Evolutionary conservation across 257 asterid species (phyloP), one percentile per base, ranked within the genome.

Genomic region (Lavandula angustifolia): DNA sequence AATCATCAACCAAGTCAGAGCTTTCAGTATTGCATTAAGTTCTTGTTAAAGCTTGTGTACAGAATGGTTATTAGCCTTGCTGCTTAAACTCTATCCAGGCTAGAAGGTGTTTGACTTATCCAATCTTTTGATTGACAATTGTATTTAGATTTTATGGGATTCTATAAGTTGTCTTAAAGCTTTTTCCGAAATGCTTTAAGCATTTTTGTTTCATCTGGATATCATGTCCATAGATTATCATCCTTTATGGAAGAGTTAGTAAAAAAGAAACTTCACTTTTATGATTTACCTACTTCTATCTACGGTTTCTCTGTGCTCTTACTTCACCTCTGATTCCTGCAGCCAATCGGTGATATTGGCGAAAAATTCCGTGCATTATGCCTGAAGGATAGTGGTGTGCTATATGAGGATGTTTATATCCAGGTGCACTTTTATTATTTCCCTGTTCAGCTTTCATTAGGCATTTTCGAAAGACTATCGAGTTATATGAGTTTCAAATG

Each of bases 311-410:
- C 66, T 68, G 29, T 62, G 17, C 63, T 38, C 60, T 51, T 59
- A 61, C 47, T 64, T 59, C 41, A 56, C 14, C 52, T 60, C 67
- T 70, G 49, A 48, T 76, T 66, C 72, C 69, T 79, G 83, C 84
- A 91, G 98, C 96, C 95, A 16, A 79, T 88, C 69, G 95, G 95
- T 74, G 83, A 79, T 78, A 84, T 83, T 71, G 82, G 88, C 7
- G 98, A 91, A 85, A 86, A 89, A 75, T 91, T 88, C 75, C 85
- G 69, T 58, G 89, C 92, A 56, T 76, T 91, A 67, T 83, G 94
- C 80, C 76, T 88, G 67, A 91, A 91, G 81, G 98, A 91, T 73
- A 91, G 98, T 73, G 98, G 98, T 31, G 94, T 91, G 63, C 70
- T 91, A 31, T 91, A 91, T 33, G 98, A 91, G 84, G 98, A 91